Base-by-base conservation (phyloP, 352 stramenopile genomes). In the Pythium biforme region DNA sequence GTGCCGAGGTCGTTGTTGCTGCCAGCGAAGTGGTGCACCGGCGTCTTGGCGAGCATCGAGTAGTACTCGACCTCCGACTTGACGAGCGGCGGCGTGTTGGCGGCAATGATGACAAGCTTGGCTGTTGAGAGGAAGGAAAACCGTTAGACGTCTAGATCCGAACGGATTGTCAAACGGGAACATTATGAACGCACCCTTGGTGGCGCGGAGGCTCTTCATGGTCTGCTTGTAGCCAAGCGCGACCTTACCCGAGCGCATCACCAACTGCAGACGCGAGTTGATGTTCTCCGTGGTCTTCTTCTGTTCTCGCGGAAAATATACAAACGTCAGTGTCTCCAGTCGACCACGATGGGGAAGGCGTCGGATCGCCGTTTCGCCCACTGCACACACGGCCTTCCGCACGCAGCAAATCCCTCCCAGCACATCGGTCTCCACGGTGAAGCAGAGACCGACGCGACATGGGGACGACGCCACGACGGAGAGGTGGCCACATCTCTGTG, bases 31-130 rank as follows among this genome's bases (percentile, higher is more conserved):
- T 99, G 97, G 86, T 99, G 97, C 63, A 99, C 97, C 45, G 84
- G 84, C 55, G 87, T 98, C 92, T 99, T 99, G 74, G 94, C 96
- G 61, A 99, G 90, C 97, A 99, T 99, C 66, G 97, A 98, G 84
- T 99, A 98, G 92, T 99, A 99, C 84, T 99, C 97, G 73, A 99
- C 86, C 81, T 99, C 97, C 39, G 96, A 99, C 91, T 99, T 99
- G 75, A 97, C 89, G 55, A 99, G 85, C 43, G 97, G 94, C 46
- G 97, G 97, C 73, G 94, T 99, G 91, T 99, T 99, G 70, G 86
- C 97, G 41, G 95, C 85, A 71, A 99, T 95, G 59, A 99, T 85
- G 40, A 99, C 86, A 61, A 99, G 85, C 88, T 99, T 99, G 58
- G 97, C 90, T 85, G 63, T 47, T 49, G 34, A n/a, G n/a, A n/a